Percentiles rank a stretch among this genome's conserved stretches.
These are phyloP conservation scores for Colletotrichum gigasporum DNA, from an alignment of 2,329 filamentous ascomycete genomes.

Conservation along the genomic window DNA sequence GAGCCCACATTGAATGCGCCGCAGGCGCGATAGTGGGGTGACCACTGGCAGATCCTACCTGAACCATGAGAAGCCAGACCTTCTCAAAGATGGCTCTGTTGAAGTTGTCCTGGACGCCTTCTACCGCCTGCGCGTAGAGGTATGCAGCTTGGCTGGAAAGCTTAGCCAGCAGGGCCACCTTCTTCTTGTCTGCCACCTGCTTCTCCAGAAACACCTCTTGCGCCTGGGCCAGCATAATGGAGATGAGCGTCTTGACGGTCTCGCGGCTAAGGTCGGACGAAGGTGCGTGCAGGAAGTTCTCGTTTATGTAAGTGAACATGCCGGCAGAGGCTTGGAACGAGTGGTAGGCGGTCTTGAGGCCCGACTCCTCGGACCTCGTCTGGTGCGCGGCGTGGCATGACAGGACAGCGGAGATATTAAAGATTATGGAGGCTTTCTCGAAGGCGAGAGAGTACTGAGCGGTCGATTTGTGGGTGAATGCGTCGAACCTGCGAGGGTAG, in stretches of 20 bases:
- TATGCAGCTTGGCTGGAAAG: conserved; percentile 90
- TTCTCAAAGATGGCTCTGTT: conserved; percentile 93
- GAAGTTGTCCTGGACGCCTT: conserved; percentile 93
- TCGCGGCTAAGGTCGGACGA: conserved; percentile 96
- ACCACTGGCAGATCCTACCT: conserved; percentile 62
- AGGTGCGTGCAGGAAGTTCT: conserved; percentile 97
- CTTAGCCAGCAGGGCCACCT: conserved; percentile 90
- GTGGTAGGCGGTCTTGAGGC: conserved; percentile 96
- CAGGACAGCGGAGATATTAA: conserved; percentile 97
- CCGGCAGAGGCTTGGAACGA: conserved; percentile 97
- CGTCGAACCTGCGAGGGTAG: conserved; percentile 80
- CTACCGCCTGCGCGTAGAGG: conserved; percentile 86
- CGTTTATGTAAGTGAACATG: conserved; percentile 99
- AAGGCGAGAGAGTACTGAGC: conserved; percentile 96
- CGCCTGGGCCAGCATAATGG: conserved; percentile 91
- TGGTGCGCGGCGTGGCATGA: conserved; percentile 96
- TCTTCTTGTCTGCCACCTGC: conserved; percentile 92
- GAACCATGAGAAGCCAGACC: conserved; percentile 85
- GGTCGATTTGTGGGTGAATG: conserved; percentile 98
- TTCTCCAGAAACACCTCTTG: conserved; percentile 99
- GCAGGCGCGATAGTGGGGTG: background rate
- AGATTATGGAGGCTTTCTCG: conserved; percentile 98
- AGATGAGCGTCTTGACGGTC: conserved; percentile 93
- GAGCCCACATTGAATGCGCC: background rate
- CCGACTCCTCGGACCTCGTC: conserved; percentile 89